These are phyloP conservation scores for Cryphonectria naterciae DNA, from an alignment of 2,329 filamentous ascomycete genomes.

Conservation along the genomic window DNA sequence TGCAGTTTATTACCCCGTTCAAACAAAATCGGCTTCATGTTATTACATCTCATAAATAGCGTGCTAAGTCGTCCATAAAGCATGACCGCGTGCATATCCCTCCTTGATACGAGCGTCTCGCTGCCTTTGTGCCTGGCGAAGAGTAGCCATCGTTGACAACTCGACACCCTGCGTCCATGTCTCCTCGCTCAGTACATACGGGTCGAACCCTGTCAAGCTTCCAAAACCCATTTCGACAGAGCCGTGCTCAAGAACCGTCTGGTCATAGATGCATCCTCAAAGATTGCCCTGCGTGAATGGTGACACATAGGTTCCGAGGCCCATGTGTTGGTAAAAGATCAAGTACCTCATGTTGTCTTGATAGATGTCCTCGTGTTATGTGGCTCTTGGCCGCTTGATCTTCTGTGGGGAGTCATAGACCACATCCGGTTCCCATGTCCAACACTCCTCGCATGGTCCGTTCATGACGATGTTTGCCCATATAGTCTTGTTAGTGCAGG, in stretches of 20 bases:
- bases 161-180: background rate
- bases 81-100: background rate
- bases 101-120: background rate
- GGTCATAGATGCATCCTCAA: background rate
- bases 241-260: background rate
- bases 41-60: background rate
- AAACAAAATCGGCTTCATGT: no score
- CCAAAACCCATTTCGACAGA: background rate
- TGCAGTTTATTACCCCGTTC: background rate
- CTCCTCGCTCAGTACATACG: background rate
- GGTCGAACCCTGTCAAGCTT: background rate
- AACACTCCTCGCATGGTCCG: constrained; percentile 43
- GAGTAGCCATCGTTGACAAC: background rate
- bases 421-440: constrained; percentile 36
- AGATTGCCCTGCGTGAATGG: background rate
- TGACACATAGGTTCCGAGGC: background rate
- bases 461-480: constrained; percentile 44
- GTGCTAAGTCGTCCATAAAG: background rate
- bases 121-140: background rate
- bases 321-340: background rate
- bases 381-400: background rate
- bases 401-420: constrained; percentile 5
- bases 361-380: background rate
- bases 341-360: background rate
- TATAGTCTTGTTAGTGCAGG: constrained; percentile 39